phyloP scores from a whole-genome alignment of 306 rosid genomes.

The Quercus gilva region DNA sequence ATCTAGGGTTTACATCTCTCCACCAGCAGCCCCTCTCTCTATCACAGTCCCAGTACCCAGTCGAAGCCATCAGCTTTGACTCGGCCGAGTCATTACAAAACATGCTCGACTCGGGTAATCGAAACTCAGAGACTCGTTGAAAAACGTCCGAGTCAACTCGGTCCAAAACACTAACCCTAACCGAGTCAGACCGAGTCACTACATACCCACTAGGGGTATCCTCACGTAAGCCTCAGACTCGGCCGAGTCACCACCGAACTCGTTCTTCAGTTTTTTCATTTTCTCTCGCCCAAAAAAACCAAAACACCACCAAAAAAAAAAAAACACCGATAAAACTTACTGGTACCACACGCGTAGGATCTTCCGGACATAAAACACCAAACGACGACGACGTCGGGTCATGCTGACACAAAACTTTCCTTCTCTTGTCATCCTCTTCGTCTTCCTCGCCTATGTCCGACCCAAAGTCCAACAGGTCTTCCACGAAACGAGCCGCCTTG shows the following conservation, averaged over 20 bases:
- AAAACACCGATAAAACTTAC: conserved; percentile 46
- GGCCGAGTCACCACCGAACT: conserved; percentile 8
- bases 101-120: not conserved
- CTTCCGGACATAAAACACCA: conserved; percentile 31
- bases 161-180: conserved; percentile 15
- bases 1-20: not conserved
- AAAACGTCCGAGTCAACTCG: conserved; percentile 30
- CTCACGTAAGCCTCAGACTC: not conserved
- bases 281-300: not conserved
- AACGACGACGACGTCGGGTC: conserved; percentile 10
- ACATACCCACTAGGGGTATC: not conserved
- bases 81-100: not conserved
- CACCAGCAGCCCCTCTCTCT: no score
- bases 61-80: not conserved
- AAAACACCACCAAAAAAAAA: not conserved
- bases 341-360: conserved; percentile 36
- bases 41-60: no score
- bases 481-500: conserved; percentile 36
- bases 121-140: no score
- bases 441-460: conserved; percentile 61
- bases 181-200: conserved; percentile 15
- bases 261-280: not conserved
- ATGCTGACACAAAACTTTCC: no score
- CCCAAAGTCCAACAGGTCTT: conserved; percentile 66
- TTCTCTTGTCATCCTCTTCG: conserved; percentile 39